Evolutionary conservation across 805 yeast genomes (phyloP).

Genomic region (Wickerhamia fluorescens): DNA sequence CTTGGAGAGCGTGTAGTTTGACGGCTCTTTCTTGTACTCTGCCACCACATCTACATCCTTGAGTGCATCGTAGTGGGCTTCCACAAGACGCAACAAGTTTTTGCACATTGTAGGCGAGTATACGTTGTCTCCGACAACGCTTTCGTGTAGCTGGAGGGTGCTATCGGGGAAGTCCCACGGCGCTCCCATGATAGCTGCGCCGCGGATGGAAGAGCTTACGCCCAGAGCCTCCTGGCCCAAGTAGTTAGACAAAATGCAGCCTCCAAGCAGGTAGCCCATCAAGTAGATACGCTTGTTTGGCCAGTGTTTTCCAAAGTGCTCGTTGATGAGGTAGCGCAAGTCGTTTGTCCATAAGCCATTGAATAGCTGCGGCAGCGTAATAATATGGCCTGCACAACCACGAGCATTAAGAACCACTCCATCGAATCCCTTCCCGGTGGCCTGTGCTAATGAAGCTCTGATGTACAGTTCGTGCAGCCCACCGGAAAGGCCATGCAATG

Average conservation of each 20-base stretch:
- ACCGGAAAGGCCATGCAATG: slow-evolving; percentile 70
- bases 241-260: slow-evolving; percentile 58
- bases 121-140: slow-evolving; percentile 29
- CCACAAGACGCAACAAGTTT: slow-evolving; percentile 27
- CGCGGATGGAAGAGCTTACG: slow-evolving; percentile 43
- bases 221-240: slow-evolving; percentile 55
- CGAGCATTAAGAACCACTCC: slow-evolving; percentile 59
- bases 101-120: slow-evolving; percentile 39
- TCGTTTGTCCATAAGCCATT: slow-evolving; percentile 68
- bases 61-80: slow-evolving; percentile 22
- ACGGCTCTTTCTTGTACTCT: slow-evolving; percentile 24
- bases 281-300: slow-evolving; percentile 61
- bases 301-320: slow-evolving; percentile 40
- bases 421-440: slow-evolving; percentile 42
- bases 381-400: slow-evolving; percentile 71
- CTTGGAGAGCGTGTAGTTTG: slow-evolving; percentile 23
- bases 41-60: slow-evolving; percentile 15
- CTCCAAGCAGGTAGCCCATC: slow-evolving; percentile 70
- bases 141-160: slow-evolving; percentile 33
- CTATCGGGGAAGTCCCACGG: slow-evolving; percentile 71
- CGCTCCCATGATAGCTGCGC: slow-evolving; percentile 54
- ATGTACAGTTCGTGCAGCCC: slow-evolving; percentile 75
- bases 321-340: slow-evolving; percentile 50
- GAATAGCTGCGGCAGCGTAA: slow-evolving; percentile 61
- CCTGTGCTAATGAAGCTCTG: slow-evolving; percentile 43